Evolutionary conservation across 148 eudicot genomes (phyloP), one percentile per base, ranked within the genome.

Genomic region (Camellia granthamiana): DNA sequence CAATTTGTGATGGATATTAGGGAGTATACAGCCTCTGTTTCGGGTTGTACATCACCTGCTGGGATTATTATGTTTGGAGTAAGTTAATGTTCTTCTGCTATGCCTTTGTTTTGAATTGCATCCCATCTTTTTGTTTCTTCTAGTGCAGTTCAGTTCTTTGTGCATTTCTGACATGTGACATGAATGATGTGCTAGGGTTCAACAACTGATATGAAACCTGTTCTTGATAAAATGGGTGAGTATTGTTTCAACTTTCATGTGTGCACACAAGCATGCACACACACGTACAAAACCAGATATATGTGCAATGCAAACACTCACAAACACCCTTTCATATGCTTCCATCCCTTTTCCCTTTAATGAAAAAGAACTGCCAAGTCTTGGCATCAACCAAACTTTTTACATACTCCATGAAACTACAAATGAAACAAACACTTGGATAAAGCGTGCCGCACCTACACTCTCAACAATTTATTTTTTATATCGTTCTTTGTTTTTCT

Each of bases 61-160:
- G 95, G 91, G 69, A 88, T 96, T 3, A 88, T 96, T 56, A 77
- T 96, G 84, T 96, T 92, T 85, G 89, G 90, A 77, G 99, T 96
- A 87, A 91, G 99, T 87, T 38, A 18, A 62, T 43, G 13, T 21
- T 61, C 79, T 44, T 51, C 1, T 82, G 44, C 41, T 71, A 60
- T 78, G 38, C n/a, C 60, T n/a, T 44, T 30, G 38, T 30, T 18
- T 1, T 43, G 61, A 59, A 63, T 41, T 46, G n/a, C 13, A 58
- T 52, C 30, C 74, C n/a, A 30, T 66, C 38, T 8, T 1, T 63
- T 23, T 61, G 2, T 68, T 55, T 62, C 15, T 62, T 9, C 49
- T 7, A 61, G 47, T 51, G 77, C 43, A 10, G 3, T 77, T 64
- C 15, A 7, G 4, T 43, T 74, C 38, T 74, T 8, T 46, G 43